These are phyloP conservation scores for Claviceps maximensis DNA, from an alignment of 2,329 filamentous ascomycete species.

Conservation along the genomic window DNA sequence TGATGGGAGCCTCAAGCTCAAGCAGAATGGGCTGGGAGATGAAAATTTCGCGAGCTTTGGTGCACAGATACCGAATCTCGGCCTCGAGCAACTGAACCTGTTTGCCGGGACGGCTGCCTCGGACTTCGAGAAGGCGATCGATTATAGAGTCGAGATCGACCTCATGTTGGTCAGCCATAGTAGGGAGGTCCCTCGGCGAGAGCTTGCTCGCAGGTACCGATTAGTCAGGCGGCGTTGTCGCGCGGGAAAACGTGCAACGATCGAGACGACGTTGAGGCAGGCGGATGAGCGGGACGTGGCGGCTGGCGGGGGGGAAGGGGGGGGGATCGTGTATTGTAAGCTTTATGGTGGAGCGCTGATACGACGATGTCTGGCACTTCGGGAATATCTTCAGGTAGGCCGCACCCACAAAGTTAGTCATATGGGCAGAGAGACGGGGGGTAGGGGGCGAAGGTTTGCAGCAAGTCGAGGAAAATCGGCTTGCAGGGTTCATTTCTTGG, in stretches of 20 bases:
- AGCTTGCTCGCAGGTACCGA: slow-evolving; percentile 26
- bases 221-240: slow-evolving; percentile 11
- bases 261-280: slow-evolving; percentile 13
- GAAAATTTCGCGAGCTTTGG: slow-evolving; percentile 97
- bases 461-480: neutral
- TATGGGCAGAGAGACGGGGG: neutral
- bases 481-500: neutral
- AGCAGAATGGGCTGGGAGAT: slow-evolving; percentile 97
- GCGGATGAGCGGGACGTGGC: slow-evolving; percentile 17
- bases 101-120: slow-evolving; percentile 94
- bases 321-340: slow-evolving; percentile 14
- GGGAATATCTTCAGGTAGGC: slow-evolving; percentile 11
- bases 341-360: slow-evolving; percentile 12
- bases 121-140: slow-evolving; percentile 91
- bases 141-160: slow-evolving; percentile 99
- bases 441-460: neutral
- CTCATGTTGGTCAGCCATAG: slow-evolving; percentile 60
- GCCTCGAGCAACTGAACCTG: slow-evolving; percentile 94
- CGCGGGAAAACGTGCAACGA: slow-evolving; percentile 6
- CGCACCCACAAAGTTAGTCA: neutral
- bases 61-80: slow-evolving; percentile 94
- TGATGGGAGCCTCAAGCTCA: slow-evolving; percentile 96
- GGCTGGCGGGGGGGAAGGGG: slow-evolving; percentile 10
- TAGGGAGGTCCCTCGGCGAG: slow-evolving; percentile 22
- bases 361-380: slow-evolving; percentile 20